Base-by-base conservation (phyloP, 352 stramenopile genomes). In the Phytophthora podocarpi region DNA sequence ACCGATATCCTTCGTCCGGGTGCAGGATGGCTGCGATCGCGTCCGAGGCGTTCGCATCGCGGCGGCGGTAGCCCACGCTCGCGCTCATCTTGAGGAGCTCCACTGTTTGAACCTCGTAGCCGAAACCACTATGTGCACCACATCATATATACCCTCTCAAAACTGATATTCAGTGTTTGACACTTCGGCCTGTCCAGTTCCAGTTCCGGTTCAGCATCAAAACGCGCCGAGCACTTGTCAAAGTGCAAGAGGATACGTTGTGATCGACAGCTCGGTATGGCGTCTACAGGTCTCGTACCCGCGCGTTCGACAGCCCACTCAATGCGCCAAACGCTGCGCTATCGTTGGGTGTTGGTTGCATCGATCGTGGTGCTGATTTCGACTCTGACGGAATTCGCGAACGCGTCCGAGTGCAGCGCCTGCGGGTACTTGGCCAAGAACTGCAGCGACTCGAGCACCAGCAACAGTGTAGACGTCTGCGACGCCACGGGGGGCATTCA, bases 391-490 rank as follows among this genome's bases (percentile, higher is more conserved):
- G 18, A 59, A 30, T 24, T 63, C 5, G 27, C 32, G 16, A 54
- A 47, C 15, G 74, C 74, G 15, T 72, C 66, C 23, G 69, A 78
- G 39, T 92, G 83, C 56, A 79, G 63, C 15, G 70, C 75, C 7
- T 93, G 83, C 37, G 70, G 73, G 32, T 91, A 91, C 49, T 51
- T 76, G 27, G 83, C 80, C n/a, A 80, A 72, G 54, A 90, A 90
- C 57, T 93, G 83, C 70, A 87, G 69, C 48, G 41, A 64, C 1
- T 37, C 50, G 10, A 56, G 30, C 30, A 15, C 23, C 12, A 36
- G 28, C 24, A 16, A 53, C 24, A 34, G 46, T 15, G 51, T 72
- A 27, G 35, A 74, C 23, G 86, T 95, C 46, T 95, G 86, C 51
- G 64, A 91, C 40, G 61, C 58, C 0, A 43, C 55, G 11, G 79